A percentile compares a stretch with the other conserved stretches of the same genome.
Evolutionary conservation across 257 asterid species (phyloP).

Genomic region (Solanum sejunctum): DNA sequence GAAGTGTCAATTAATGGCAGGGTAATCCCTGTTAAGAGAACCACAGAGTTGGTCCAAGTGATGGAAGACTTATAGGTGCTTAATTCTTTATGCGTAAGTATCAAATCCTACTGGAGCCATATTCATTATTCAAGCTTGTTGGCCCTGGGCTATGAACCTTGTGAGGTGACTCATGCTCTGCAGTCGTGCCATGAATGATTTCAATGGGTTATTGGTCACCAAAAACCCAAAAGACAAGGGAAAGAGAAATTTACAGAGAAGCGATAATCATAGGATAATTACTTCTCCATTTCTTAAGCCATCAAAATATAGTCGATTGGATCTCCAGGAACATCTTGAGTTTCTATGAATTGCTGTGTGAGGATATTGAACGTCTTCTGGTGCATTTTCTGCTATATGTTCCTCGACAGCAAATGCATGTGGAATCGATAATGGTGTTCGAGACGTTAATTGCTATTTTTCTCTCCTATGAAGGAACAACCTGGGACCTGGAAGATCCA

Average conservation of each 20-base stretch:
- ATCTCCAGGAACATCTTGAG: not conserved
- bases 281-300: not conserved
- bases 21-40: not conserved
- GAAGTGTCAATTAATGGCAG: not conserved
- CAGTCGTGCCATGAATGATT: not conserved
- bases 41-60: not conserved
- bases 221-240: not conserved
- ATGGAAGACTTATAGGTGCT: not conserved
- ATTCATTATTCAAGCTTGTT: not conserved
- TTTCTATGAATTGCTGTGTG: not conserved
- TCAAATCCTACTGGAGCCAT: not conserved
- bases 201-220: not conserved
- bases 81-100: not conserved
- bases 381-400: not conserved
- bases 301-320: not conserved
- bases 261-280: not conserved
- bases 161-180: not conserved
- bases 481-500: not conserved
- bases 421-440: not conserved
- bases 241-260: not conserved
- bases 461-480: not conserved
- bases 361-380: not conserved
- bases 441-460: not conserved
- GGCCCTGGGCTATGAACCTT: not conserved
- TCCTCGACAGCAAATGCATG: not conserved